Percentiles rank a stretch among this genome's conserved stretches.
Conservation (phyloP, 139 green algal species). For the Chlorella vulgaris region DNA sequence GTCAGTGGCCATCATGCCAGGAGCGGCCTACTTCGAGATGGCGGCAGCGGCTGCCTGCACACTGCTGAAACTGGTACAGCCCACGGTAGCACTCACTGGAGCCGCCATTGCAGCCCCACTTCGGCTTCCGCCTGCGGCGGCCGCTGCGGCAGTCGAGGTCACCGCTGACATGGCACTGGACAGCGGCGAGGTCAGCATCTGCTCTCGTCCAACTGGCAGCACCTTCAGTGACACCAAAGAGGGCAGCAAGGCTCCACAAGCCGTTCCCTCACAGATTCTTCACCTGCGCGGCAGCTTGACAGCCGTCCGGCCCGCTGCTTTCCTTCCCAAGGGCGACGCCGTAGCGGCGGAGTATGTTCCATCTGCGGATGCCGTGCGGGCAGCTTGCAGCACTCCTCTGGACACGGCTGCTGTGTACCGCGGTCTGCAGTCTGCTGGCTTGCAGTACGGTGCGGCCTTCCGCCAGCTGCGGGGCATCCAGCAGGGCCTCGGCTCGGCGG, state of each 20-base stretch:
- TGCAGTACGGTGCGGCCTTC: slow-evolving; percentile 77
- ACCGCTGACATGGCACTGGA: slow-evolving; percentile 12
- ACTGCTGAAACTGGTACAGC: slow-evolving; percentile 14
- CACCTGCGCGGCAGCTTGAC: slow-evolving; percentile 8
- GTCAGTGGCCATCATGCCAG: slow-evolving; percentile 50
- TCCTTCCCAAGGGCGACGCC: not conserved
- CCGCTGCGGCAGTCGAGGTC: not conserved
- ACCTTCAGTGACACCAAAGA: not conserved
- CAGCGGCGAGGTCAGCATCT: slow-evolving; percentile 37
- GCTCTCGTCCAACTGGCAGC: slow-evolving; percentile 14
- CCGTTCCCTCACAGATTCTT: not conserved
- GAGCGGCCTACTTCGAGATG: slow-evolving; percentile 45
- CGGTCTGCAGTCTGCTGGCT: slow-evolving; percentile 50
- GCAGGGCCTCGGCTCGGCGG: not conserved
- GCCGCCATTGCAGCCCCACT: slow-evolving; percentile 56
- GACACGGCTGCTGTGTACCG: slow-evolving; percentile 48
- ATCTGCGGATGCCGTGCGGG: slow-evolving; percentile 49
- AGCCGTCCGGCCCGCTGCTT: no score
- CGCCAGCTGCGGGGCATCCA: slow-evolving; percentile 24
- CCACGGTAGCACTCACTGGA: slow-evolving; percentile 22
- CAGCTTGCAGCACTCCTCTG: slow-evolving; percentile 42
- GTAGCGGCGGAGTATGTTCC: slow-evolving; percentile 1
- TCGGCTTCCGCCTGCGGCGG: slow-evolving; percentile 42
- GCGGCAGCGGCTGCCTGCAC: slow-evolving; percentile 1
- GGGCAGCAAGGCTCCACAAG: slow-evolving; percentile 12